Base-by-base conservation (phyloP, 805 yeast genomes). In the Blastobotrys attinorum region DNA sequence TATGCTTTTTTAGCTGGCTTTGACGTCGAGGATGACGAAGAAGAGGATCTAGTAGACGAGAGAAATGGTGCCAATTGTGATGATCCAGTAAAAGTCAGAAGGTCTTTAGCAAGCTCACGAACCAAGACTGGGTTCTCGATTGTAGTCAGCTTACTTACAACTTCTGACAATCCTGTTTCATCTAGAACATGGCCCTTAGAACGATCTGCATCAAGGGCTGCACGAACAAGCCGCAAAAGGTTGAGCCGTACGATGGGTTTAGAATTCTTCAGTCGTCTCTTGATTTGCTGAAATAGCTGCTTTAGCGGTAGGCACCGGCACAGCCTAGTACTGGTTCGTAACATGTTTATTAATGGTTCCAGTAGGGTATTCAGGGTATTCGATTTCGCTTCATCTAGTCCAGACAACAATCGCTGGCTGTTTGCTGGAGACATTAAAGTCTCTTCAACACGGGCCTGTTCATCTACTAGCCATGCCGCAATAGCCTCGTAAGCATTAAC, bases 401-500 rank as follows among this genome's bases (percentile, higher is more conserved):
- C 56, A 7, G 33, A 43, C 18, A 51, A 22, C 8, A 57, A 42
- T 18, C 38, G 29, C 27, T 43, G 23, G 2, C 21, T 22, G 7
- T 22, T n/a, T 5, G 20, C 31, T 2, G 44, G 36, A 3, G 29
- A 31, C 2, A 39, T 21, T 3, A 57, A 44, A 20, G 37, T 37
- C 15, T 49, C 46, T 27, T 52, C 47, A 3, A 51, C 49, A 35
- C 50, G 37, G 21, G 50, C 31, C 3, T 46, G 40, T 25, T 61
- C 63, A 10, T 56, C 61, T 7, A 52, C 56, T 18, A 61, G 47
- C 70, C 70, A 65, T 1, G 56, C 55, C 3, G 55, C 51, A 2
- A 76, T 62, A 0, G 79, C 70, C 22, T 76, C 79, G 47, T 74
- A 62, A 2, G 79, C 75, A 53, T 71, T 73, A 16, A 72, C 69